A percentile compares a stretch with the other conserved stretches of the same genome.
Conservation (phyloP, 78 protist genomes). For the Dictyostelium firmibasis region DNA sequence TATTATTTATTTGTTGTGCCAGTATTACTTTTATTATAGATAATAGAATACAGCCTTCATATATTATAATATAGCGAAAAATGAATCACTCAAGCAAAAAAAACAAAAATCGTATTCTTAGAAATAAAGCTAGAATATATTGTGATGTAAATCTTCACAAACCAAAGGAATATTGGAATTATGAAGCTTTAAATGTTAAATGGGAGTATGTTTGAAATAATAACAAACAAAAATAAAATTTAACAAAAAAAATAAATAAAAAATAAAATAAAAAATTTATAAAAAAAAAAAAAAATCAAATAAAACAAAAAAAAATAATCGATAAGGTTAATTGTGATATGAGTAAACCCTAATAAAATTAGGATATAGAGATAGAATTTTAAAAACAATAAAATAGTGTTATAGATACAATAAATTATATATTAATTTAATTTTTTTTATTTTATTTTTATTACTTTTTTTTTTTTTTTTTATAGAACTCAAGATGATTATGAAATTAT, state of each 20-base stretch:
- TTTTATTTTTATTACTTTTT: too few species aligned
- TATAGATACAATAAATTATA: not conserved
- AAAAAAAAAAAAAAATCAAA: not conserved
- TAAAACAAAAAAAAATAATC: too few species aligned
- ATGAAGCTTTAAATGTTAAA: constrained; percentile 70
- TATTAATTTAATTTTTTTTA: not conserved
- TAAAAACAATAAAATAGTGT: not conserved
- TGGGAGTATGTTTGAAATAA: constrained; percentile 68
- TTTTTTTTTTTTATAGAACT: not conserved
- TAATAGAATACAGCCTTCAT: not conserved
- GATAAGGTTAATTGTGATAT: not conserved
- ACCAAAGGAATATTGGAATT: constrained; percentile 82
- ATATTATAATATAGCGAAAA: not conserved
- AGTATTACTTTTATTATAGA: not conserved
- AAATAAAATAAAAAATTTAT: not conserved
- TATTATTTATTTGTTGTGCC: not conserved
- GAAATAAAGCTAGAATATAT: constrained; percentile 81
- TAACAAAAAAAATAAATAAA: not conserved
- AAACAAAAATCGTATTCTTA: constrained; percentile 69
- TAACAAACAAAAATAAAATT: not conserved
- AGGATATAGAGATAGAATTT: not conserved
- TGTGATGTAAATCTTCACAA: constrained; percentile 72
- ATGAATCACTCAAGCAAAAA: constrained; percentile 61
- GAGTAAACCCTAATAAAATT: not conserved
- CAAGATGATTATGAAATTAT: constrained; percentile 96